Conservation (phyloP, 2,329 filamentous ascomycete genomes). For the Elsinoe necatrix region DNA sequence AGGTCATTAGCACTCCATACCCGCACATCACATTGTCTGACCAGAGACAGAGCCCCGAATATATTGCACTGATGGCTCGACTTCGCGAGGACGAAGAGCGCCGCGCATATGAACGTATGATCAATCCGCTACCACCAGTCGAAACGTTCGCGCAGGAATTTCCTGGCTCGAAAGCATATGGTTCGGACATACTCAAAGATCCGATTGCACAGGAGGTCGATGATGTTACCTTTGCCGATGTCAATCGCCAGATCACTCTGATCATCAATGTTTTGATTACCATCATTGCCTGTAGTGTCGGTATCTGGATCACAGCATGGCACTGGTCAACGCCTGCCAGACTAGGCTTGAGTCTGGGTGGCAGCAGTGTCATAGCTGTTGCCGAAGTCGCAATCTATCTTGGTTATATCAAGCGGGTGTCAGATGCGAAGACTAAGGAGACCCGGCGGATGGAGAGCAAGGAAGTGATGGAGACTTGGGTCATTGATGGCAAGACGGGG, state of each 20-base stretch:
- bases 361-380: conserved; percentile 60
- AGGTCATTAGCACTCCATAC: conserved; percentile 43
- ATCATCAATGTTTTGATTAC: conserved; percentile 87
- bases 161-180: conserved; percentile 49
- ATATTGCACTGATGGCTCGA: conserved; percentile 77
- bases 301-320: conserved; percentile 67
- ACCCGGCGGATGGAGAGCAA: conserved; percentile 55
- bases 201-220: conserved; percentile 46
- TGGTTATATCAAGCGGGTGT: conserved; percentile 63
- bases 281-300: conserved; percentile 67
- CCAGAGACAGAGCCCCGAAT: conserved; percentile 59
- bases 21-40: conserved; percentile 15
- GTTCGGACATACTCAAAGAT: conserved; percentile 39
- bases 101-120: conserved; percentile 72
- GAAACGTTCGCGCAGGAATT: conserved; percentile 56
- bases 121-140: conserved; percentile 48
- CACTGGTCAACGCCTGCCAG: conserved; percentile 67
- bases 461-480: conserved; percentile 64
- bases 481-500: conserved; percentile 33
- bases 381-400: conserved; percentile 72
- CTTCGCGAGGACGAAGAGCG: conserved; percentile 77
- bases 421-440: conserved; percentile 58
- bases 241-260: conserved; percentile 72
- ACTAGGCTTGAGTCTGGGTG: conserved; percentile 61
- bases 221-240: conserved; percentile 59